A percentile compares a stretch with the other conserved stretches of the same genome.
Conservation (phyloP, 345 rosid species). For the Barbarea vulgaris region DNA sequence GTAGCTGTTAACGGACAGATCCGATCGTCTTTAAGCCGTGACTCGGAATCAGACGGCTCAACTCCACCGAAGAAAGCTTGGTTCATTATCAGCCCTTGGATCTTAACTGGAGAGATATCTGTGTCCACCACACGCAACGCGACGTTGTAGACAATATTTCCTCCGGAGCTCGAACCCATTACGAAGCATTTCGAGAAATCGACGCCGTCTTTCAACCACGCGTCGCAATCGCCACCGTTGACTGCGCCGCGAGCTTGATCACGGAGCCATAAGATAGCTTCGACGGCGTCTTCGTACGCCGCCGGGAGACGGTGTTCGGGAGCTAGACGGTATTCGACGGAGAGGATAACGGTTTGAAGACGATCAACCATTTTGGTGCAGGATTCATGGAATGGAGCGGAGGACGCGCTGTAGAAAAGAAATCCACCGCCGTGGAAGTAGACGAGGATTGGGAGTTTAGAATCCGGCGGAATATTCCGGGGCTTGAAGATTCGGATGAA, state of each 20-base stretch:
- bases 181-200: constrained; percentile 67
- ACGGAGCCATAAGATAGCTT: constrained; percentile 68
- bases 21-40: constrained; percentile 48
- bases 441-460: constrained; percentile 65
- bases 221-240: constrained; percentile 54
- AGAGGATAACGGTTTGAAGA: constrained; percentile 57
- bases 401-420: constrained; percentile 51
- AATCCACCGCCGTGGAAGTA: constrained; percentile 86
- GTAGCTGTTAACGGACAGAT: constrained; percentile 56
- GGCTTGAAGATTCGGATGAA: constrained; percentile 68
- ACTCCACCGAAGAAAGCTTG: constrained; percentile 72
- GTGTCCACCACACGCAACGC: constrained; percentile 51
- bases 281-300: constrained; percentile 78
- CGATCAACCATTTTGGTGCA: constrained; percentile 50
- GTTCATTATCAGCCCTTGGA: constrained; percentile 67
- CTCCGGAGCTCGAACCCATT: constrained; percentile 77
- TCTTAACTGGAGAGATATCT: constrained; percentile 53
- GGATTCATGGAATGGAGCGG: constrained; percentile 54
- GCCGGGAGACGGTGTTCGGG: constrained; percentile 97
- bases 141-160: constrained; percentile 69
- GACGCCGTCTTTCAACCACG: constrained; percentile 62
- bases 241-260: constrained; percentile 50
- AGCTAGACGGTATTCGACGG: constrained; percentile 83
- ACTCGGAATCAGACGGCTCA: constrained; percentile 62
- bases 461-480: constrained; percentile 37